Evolutionary conservation across 768 basidiomycete genomes (phyloP), one percentile per base, ranked within the genome.

Genomic region (Tricholoma terreum): DNA sequence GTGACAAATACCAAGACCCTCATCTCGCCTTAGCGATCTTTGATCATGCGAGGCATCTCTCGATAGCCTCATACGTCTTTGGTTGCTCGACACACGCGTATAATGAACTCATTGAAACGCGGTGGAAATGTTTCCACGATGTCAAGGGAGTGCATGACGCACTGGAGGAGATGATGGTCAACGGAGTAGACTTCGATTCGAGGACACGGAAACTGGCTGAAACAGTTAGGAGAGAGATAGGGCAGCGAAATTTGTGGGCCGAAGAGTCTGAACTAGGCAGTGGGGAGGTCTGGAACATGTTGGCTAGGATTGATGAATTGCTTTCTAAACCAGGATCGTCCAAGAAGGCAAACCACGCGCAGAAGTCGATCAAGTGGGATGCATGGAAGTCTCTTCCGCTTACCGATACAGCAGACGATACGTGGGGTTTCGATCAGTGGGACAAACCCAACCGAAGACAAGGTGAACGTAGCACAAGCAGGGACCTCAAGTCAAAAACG

Each of bases 71-170:
- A 4, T 98, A 92, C 69, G 87, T 95, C 30, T 87, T 87, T 64
- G 95, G 94, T 2, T 98, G 95, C 71, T 89, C 91, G 9, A 90
- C 94, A 0, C 80, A 80, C 9, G 89, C 87, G 0, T 97, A 96
- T 72, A 93, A 94, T 70, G 92, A 96, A 67, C 79, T 94, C 17
- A 82, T 98, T 24, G 77, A 83, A 64, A 92, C 90, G n/a, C 84
- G 84, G 17, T 98, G 95, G 95, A 72, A 75, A 7, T 84, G 80
- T 55, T 92, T 95, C 76, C 82, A 83, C n/a, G 92, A 96, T 73
- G 73, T 94, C 34, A 78, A 81, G 46, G 90, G 89, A 24, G 86
- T 94, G 0, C 81, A 82, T 52, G 80, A 82, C 17, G 84, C 87
- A 5, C 71, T 96, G 15, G 80, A 86, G 57, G 94, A 95, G 69